Base-by-base conservation (phyloP, 108 stramenopile genomes). In the Phaeodactylum tricornutum region DNA sequence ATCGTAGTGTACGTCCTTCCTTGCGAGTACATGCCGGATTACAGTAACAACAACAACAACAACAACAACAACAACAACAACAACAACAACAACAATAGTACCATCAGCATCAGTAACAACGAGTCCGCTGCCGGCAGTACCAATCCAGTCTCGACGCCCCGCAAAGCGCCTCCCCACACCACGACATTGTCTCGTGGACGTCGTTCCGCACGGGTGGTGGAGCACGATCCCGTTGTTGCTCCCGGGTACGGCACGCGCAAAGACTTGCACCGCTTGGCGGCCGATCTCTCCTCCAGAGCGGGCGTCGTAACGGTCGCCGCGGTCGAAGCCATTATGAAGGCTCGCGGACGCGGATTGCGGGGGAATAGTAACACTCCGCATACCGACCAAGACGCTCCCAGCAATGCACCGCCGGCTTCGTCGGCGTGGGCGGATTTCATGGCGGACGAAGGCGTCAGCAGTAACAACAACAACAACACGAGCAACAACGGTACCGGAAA, bases 371-470 rank as follows among this genome's bases (percentile, higher is more conserved):
- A 9, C 29, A 17, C 14, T 24, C n/a, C 14, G 27, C 26, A 31
- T 26, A 17, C 31, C 23, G 14, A 63, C 7, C 4, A 60, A 39
- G 4, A 42, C 31, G 20, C 45, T 6, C 5, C 60, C 24, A 53
- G 37, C 23, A 29, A 30, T 9, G 47, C 34, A 4, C 49, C 27
- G 2, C 37, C 75, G 12, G 59, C 62, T 23, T 75, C 51, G 46
- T 74, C 62, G 34, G 86, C 84, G 9, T 92, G 90, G 90, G 85
- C 85, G 0, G 81, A 83, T 37, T 92, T 87, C 47, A 74, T 92
- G 69, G 60, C 50, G 29, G 85, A 87, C 37, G 85, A 85, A 38
- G 75, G 73, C 24, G 61, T 71, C 24, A 20, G n/a, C 35, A 8
- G 21, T 29, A 1, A 45, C 43, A 23, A 9, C 40, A 14, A 45